Percentiles rank a stretch among this genome's conserved stretches.
These are phyloP conservation scores for Fusarium sp. DNA, from an alignment of 2,329 filamentous ascomycete species.

Conservation along the genomic window DNA sequence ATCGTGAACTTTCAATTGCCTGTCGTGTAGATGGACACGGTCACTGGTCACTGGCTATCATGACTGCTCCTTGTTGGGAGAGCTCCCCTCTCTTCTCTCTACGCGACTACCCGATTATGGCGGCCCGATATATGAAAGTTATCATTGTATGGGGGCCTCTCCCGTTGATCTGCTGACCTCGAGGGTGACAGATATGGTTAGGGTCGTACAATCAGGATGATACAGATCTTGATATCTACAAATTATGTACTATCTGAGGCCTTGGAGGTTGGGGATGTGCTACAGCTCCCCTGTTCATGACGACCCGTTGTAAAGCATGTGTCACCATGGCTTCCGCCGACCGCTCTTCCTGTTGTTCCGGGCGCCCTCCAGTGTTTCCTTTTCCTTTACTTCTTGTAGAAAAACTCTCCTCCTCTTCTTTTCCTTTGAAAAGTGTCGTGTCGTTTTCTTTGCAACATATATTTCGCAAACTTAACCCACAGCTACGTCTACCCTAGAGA, in stretches of 20 bases:
- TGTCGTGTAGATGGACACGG: constrained; percentile 28
- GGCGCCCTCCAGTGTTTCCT: constrained; percentile 18
- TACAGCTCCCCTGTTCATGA: constrained; percentile 36
- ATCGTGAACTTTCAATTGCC: constrained; percentile 36
- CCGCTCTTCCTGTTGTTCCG: constrained; percentile 42
- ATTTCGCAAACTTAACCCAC: background rate
- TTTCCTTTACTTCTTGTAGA: constrained; percentile 5
- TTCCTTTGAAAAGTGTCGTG: constrained; percentile 1
- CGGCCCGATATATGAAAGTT: constrained; percentile 41
- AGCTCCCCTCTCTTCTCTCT: constrained; percentile 38
- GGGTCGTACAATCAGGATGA: constrained; percentile 12
- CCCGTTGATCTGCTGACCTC: constrained; percentile 37
- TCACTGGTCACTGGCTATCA: constrained; percentile 34
- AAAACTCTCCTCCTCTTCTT: constrained; percentile 7
- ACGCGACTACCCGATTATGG: constrained; percentile 26
- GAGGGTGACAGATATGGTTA: constrained; percentile 35
- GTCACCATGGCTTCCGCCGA: constrained; percentile 38
- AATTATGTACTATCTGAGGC: constrained; percentile 42
- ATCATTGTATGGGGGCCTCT: constrained; percentile 39
- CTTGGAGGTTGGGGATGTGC: constrained; percentile 19
- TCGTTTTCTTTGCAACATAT: background rate
- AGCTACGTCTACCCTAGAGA: constrained; percentile 32
- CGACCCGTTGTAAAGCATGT: constrained; percentile 22
- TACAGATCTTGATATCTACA: constrained; percentile 34
- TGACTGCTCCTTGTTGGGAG: constrained; percentile 42